A percentile compares a stretch with the other conserved stretches of the same genome.
Evolutionary conservation across 2,329 filamentous ascomycete genomes (phyloP).

Genomic region (Fusarium mundagurra): DNA sequence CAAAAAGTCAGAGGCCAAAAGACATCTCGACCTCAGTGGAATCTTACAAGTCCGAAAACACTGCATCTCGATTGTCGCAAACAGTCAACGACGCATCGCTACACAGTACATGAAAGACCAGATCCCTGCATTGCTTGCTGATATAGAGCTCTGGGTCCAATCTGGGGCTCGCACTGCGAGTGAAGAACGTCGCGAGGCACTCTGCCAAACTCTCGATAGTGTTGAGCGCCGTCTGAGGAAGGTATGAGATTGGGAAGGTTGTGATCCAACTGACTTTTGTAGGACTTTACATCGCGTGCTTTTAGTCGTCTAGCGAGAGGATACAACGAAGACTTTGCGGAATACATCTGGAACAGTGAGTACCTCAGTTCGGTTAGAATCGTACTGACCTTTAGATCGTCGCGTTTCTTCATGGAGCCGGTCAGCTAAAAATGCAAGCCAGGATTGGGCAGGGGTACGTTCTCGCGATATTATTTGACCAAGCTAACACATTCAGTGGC

Average conservation of each 20-base stretch:
- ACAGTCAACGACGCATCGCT: conserved; percentile 51
- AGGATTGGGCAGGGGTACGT: conserved; percentile 51
- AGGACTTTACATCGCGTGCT: conserved; percentile 41
- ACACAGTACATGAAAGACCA: conserved; percentile 52
- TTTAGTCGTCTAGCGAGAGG: conserved; percentile 4
- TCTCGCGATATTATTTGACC: not conserved
- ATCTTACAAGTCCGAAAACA: conserved; percentile 53
- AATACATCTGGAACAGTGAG: conserved; percentile 24
- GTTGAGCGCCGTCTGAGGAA: conserved; percentile 46
- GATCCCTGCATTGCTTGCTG: conserved; percentile 53
- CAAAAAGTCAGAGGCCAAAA: conserved; percentile 27
- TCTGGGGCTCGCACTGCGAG: conserved; percentile 51
- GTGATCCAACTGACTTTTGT: not conserved
- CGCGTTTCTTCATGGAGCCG: conserved; percentile 13
- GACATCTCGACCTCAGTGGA: conserved; percentile 53
- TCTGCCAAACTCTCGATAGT: conserved; percentile 47
- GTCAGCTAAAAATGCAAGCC: conserved; percentile 42
- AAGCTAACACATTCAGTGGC: conserved; percentile 43
- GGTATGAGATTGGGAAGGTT: conserved; percentile 35
- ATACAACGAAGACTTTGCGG: conserved; percentile 17
- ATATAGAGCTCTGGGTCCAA: conserved; percentile 56
- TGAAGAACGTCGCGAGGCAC: conserved; percentile 49
- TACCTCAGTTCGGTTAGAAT: fast-evolving
- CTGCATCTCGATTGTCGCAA: conserved; percentile 57
- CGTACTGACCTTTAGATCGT: not conserved